Evolutionary conservation across 2,329 filamentous ascomycete species (phyloP), one percentile per base, ranked within the genome.

Genomic region (Fusarium coffeatum): DNA sequence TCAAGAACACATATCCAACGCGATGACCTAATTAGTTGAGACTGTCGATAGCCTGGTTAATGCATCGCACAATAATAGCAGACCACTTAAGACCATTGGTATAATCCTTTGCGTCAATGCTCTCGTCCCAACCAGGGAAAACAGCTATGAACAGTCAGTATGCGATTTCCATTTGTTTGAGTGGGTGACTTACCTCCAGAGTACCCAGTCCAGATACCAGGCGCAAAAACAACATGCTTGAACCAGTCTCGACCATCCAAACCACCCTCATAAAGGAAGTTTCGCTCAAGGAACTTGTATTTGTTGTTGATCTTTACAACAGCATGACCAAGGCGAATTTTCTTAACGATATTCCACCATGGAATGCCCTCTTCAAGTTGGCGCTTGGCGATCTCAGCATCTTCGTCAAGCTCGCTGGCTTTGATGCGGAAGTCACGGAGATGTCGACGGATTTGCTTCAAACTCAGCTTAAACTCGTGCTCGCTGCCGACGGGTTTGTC

Each of bases 211-310:
- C 94, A 97, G 49, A 95, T 79, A 0, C 94, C 94, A 0, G 94
- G 94, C 2, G 94, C 94, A 80, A 97, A 98, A 2, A 98, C 92
- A 4, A 97, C 91, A 76, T 98, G 95, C 83, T 98, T 98, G 83
- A 95, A 98, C 94, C 94, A 98, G 25, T 84, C 83, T 64, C 95
- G 84, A 2, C 89, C 89, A 77, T 97, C 94, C 22, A 98, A 81
- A 1, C 95, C 95, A 5, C 86, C 84, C 7, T 88, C 81, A 74
- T 93, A 91, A 67, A 98, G 74, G 79, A 98, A 97, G 53, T 90
- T 85, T 18, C 94, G 86, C 79, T 98, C 95, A 1, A 98, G 82
- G 11, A 85, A 83, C 85, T 97, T 97, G 84, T 97, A 97, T 78
- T 92, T 92, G 32, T 84, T 85, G 79, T 98, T 98, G 46, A 91